phyloP scores from a whole-genome alignment of 345 rosid genomes.

The Brassica incana region DNA sequence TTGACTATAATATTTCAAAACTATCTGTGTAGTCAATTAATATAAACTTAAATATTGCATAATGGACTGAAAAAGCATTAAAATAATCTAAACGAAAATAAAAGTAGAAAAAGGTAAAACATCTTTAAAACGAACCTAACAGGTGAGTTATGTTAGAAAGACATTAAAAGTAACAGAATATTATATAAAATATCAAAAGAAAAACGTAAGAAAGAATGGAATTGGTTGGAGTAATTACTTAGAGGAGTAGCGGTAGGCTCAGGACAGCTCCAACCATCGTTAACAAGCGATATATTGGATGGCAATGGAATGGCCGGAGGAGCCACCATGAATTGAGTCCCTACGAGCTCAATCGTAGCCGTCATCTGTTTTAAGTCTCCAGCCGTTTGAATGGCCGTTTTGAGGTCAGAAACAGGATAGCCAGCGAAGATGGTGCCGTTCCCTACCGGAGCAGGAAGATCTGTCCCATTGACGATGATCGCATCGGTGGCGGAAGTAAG shows the following conservation, averaged over 20 bases:
- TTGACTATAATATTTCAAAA: neutral
- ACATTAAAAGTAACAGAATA: neutral
- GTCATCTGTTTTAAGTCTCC: slow-evolving; percentile 82
- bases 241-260: slow-evolving; percentile 35
- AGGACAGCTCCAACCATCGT: slow-evolving; percentile 84
- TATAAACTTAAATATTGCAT: neutral
- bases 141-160: neutral
- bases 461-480: slow-evolving; percentile 67
- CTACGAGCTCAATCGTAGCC: slow-evolving; percentile 59
- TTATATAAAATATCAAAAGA: neutral
- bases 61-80: neutral
- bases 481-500: slow-evolving; percentile 73
- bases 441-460: slow-evolving; percentile 69
- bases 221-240: slow-evolving; percentile 15
- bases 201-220: neutral
- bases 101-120: neutral
- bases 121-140: neutral
- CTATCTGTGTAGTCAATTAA: neutral
- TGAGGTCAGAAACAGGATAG: slow-evolving; percentile 66
- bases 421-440: slow-evolving; percentile 86
- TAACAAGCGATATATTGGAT: slow-evolving; percentile 59
- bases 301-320: slow-evolving; percentile 70
- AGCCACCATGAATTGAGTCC: slow-evolving; percentile 83
- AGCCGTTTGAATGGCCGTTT: slow-evolving; percentile 84
- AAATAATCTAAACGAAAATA: neutral